phyloP scores from a whole-genome alignment of 192 early-diverging fungal species.

The Linnemannia elongata region DNA sequence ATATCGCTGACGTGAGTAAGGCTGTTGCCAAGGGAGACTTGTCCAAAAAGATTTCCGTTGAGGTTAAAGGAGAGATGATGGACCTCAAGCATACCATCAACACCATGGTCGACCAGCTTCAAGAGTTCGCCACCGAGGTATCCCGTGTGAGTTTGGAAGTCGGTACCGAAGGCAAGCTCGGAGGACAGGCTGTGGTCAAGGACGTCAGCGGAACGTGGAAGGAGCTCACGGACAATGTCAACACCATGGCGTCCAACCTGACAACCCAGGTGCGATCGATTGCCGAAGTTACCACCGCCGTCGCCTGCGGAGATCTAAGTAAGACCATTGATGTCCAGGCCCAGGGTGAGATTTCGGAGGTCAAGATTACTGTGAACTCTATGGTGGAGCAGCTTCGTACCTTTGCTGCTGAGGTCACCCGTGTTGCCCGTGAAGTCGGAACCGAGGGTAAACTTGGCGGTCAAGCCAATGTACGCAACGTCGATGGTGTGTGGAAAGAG shows the following conservation, averaged over 20 bases:
- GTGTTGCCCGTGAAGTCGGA: conserved; percentile 67
- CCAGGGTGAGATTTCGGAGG: conserved; percentile 75
- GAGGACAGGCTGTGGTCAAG: conserved; percentile 68
- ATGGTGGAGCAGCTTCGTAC: conserved; percentile 77
- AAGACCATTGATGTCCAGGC: conserved; percentile 74
- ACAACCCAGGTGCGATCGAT: conserved; percentile 80
- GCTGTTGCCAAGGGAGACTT: conserved; percentile 67
- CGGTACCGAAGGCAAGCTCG: conserved; percentile 70
- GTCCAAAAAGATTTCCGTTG: conserved; percentile 62
- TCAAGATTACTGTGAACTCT: conserved; percentile 77
- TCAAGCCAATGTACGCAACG: conserved; percentile 56
- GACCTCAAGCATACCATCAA: conserved; percentile 66
- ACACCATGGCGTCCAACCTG: conserved; percentile 76
- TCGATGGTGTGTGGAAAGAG: conserved; percentile 60
- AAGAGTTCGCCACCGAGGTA: conserved; percentile 69
- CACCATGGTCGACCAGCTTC: conserved; percentile 65
- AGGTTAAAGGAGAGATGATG: conserved; percentile 62
- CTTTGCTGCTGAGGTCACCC: conserved; percentile 66
- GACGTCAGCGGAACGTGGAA: conserved; percentile 73
- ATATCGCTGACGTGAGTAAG: conserved; percentile 67
- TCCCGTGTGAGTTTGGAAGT: conserved; percentile 74
- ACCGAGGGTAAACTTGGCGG: conserved; percentile 65
- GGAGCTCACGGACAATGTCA: conserved; percentile 76
- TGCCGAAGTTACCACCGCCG: conserved; percentile 72
- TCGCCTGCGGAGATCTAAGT: conserved; percentile 75